Percentiles rank a stretch among this genome's conserved stretches.
Evolutionary conservation across 371 early-diverging fungal species (phyloP).

Genomic region (Cokeromyces recurvatus): DNA sequence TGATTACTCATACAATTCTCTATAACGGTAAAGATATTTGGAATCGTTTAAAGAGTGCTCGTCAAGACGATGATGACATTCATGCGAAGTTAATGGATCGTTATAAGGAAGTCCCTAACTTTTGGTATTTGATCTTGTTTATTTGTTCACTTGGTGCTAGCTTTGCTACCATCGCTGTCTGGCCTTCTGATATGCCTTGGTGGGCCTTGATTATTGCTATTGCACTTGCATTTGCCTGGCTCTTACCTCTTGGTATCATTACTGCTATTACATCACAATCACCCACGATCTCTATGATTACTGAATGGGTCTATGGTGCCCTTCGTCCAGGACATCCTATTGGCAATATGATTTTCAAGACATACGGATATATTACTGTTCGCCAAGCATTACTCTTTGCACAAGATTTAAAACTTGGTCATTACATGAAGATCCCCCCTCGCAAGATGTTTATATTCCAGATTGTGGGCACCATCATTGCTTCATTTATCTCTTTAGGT

Average conservation of each 20-base stretch:
- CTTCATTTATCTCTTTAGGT: conserved; percentile 51
- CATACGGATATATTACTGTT: conserved; percentile 51
- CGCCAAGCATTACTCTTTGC: conserved; percentile 54
- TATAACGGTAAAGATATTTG: conserved; percentile 64
- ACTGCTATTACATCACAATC: conserved; percentile 42
- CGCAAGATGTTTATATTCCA: conserved; percentile 60
- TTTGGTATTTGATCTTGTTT: conserved; percentile 60
- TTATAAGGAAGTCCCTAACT: conserved; percentile 61
- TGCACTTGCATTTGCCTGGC: conserved; percentile 56
- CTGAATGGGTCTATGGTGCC: conserved; percentile 42
- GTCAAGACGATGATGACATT: conserved; percentile 49
- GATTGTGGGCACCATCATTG: conserved; percentile 53
- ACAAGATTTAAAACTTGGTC: conserved; percentile 55
- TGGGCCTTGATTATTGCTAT: conserved; percentile 62
- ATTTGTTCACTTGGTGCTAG: conserved; percentile 26
- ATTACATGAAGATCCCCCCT: conserved; percentile 70
- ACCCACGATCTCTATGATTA: conserved; percentile 39
- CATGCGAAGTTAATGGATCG: conserved; percentile 53
- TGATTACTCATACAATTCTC: conserved; percentile 61
- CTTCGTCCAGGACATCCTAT: conserved; percentile 57
- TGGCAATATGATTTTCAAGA: conserved; percentile 60
- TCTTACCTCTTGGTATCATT: conserved; percentile 66
- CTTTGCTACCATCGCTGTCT: conserved; percentile 42
- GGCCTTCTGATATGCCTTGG: conserved; percentile 56
- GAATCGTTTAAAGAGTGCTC: conserved; percentile 45